Base-by-base conservation (phyloP, 2,329 filamentous ascomycete genomes). In the Westerdykella aurantiaca region DNA sequence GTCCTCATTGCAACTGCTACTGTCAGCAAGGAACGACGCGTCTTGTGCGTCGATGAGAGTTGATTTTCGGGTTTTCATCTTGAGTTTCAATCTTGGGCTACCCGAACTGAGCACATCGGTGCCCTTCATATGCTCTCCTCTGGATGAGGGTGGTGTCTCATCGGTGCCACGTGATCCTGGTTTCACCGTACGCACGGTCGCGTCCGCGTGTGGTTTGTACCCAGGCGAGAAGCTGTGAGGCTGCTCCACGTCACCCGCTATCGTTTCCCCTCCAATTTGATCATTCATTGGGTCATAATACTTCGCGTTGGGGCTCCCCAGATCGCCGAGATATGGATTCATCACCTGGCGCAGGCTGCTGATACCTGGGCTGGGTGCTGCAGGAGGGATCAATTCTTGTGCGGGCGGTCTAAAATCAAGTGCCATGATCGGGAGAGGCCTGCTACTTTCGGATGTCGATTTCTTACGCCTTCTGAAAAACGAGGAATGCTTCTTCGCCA, bases 381-480 rank as follows among this genome's bases (percentile, higher is more conserved):
- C 56, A 37, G 66, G 31, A 38, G 40, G 52, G 25, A 58, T 31
- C 42, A 55, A 43, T 52, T 65, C 43, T 50, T 55, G 47, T 40
- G 49, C 51, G 45, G 51, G 37, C 63, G 56, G 57, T 35, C 65
- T 67, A 31, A 73, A 57, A 31, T 70, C 67, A 22, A 72, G 53
- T 35, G 74, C 68, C 50, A 66, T 78, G 23, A 83, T 67, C 7
- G 84, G 81, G 10, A 35, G n/a, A 29, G 85, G 81, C 33, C 77
- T 77, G 17, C 80, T 76, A 37, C 67, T 63, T 50, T 94, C 89
- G 12, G 81, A 79, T 29, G 88, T 69, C 5, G 90, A 95, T 77
- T 91, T 94, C 78, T 97, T 97, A 50, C 90, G 80, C 47, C 93
- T 79, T 49, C 93, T 80, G 71, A 97, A 97, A 71, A 98, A 97